A percentile compares a stretch with the other conserved stretches of the same genome.
These are phyloP conservation scores for Digitaria exilis DNA, from an alignment of 202 grass and related monocot genomes.

Conservation along the genomic window DNA sequence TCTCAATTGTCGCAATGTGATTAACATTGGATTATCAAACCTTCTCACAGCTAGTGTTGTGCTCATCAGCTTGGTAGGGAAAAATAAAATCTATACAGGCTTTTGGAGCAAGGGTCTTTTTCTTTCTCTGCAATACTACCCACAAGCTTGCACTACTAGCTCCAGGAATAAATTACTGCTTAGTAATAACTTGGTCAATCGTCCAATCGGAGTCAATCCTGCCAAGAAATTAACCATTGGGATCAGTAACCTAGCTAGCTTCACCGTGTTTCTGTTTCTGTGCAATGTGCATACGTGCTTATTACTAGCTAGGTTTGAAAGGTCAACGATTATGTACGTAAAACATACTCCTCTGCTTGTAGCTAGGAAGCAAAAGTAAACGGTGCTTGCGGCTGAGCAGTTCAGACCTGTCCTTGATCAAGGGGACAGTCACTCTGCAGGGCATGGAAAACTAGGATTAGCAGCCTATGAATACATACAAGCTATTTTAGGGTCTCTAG, in stretches of 20 bases:
- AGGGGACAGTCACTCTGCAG: constrained; percentile 39
- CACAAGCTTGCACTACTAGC: not conserved
- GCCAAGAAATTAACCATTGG: constrained; percentile 44
- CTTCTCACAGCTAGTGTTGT: not conserved
- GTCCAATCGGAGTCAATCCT: constrained; percentile 27
- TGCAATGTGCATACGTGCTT: constrained; percentile 24
- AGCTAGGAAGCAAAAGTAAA: constrained; percentile 39
- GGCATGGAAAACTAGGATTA: constrained; percentile 53
- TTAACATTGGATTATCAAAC: constrained; percentile 4
- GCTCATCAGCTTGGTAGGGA: not conserved
- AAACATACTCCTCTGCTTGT: constrained; percentile 27
- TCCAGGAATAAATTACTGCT: not conserved
- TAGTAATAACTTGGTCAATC: constrained; percentile 39
- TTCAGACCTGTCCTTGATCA: constrained; percentile 53
- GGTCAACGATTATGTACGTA: constrained; percentile 41
- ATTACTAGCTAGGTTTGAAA: not conserved
- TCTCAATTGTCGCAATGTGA: not conserved
- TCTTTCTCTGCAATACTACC: not conserved
- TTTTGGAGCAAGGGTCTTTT: constrained; percentile 16
- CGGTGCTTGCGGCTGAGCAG: constrained; percentile 35
- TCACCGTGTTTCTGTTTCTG: constrained; percentile 46
- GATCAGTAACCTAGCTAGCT: constrained; percentile 45
- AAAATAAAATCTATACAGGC: not conserved
- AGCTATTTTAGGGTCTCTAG: constrained; percentile 44
- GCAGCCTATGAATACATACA: constrained; percentile 40